Conservation (phyloP, 306 rosid species). For the Vicia sativa region DNA sequence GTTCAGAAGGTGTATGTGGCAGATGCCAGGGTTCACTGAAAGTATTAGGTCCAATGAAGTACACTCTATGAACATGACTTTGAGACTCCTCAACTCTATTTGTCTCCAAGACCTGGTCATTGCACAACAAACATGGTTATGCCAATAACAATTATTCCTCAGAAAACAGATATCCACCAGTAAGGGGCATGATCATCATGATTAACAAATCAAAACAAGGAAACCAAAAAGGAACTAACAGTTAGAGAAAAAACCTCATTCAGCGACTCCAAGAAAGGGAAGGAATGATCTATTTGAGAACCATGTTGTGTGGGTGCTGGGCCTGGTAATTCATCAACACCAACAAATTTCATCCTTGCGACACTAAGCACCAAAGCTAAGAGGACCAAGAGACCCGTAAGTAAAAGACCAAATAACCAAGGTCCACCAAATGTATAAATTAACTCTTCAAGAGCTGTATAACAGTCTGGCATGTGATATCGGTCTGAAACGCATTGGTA, state of each 20-base stretch:
- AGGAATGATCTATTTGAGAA: constrained; percentile 96
- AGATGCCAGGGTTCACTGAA: constrained; percentile 97
- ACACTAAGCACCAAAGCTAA: constrained; percentile 94
- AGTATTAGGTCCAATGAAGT: constrained; percentile 98
- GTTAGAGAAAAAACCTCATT: constrained; percentile 74
- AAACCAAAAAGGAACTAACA: constrained; percentile 30
- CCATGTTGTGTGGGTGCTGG: constrained; percentile 96
- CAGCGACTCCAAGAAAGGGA: constrained; percentile 93
- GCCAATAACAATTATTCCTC: constrained; percentile 3
- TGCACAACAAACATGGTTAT: constrained; percentile 29
- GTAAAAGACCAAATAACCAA: constrained; percentile 90
- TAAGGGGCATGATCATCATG: constrained; percentile 12
- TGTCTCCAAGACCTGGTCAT: constrained; percentile 85
- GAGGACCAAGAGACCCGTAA: constrained; percentile 77
- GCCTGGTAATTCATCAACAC: constrained; percentile 90
- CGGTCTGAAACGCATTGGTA: constrained; percentile 89
- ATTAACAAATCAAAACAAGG: constrained; percentile 21
- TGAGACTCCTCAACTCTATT: constrained; percentile 98
- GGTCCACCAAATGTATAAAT: constrained; percentile 97
- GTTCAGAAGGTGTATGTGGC: constrained; percentile 88
- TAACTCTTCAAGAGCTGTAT: constrained; percentile 95
- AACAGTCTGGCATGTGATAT: constrained; percentile 97
- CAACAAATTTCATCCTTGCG: constrained; percentile 93
- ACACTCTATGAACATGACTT: constrained; percentile 96
- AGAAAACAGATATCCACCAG: neutral